Evolutionary conservation across 331 rosid genomes (phyloP).

Genomic region (Telfairia occidentalis): DNA sequence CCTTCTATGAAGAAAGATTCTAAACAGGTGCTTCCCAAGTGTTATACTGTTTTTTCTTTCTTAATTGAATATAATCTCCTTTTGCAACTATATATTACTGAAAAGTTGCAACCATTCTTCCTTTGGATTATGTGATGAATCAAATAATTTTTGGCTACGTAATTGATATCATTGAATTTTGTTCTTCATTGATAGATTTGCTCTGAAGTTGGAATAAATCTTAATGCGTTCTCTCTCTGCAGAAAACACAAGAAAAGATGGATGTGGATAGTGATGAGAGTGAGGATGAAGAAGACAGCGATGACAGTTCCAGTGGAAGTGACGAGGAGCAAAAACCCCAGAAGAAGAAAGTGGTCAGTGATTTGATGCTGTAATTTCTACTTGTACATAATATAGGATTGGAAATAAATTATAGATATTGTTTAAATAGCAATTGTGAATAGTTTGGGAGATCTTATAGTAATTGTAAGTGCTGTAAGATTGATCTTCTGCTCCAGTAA

Average conservation of each 20-base stretch:
- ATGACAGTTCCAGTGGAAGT: slow-evolving; percentile 27
- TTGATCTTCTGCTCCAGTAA: neutral
- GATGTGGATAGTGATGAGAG: slow-evolving; percentile 28
- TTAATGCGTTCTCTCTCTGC: neutral
- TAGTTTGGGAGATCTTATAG: neutral
- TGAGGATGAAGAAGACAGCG: slow-evolving; percentile 18
- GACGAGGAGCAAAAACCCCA: slow-evolving; percentile 28
- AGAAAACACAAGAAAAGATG: slow-evolving; percentile 28
- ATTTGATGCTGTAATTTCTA: neutral
- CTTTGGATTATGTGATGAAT: neutral
- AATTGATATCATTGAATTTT: neutral
- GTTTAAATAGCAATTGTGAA: neutral
- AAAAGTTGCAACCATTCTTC: neutral
- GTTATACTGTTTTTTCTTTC: neutral
- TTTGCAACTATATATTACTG: neutral
- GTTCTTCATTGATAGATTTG: slow-evolving; percentile 10
- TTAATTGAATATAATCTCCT: neutral
- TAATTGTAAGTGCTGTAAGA: neutral
- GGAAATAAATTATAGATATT: neutral
- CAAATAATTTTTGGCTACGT: neutral
- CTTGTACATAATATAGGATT: neutral
- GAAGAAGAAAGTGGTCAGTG: slow-evolving; percentile 25
- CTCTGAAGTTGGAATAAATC: slow-evolving; percentile 14
- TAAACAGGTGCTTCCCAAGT: slow-evolving; percentile 7
- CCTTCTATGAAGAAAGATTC: slow-evolving; percentile 19